Evolutionary conservation across 257 asterid species (phyloP).

Genomic region (Thymus quinquecostatus): DNA sequence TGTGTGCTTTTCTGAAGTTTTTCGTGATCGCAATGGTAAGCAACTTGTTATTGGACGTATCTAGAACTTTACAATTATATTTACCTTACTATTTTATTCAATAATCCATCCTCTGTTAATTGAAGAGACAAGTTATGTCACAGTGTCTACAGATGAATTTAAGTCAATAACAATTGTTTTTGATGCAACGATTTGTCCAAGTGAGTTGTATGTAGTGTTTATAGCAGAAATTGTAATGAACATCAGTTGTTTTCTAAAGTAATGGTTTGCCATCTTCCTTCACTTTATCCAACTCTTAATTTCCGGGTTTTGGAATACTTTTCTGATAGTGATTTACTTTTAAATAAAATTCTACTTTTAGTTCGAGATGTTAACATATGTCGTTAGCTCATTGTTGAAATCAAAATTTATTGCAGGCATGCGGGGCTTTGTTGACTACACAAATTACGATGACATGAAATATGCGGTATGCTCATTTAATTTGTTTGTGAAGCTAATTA

Average conservation of each 20-base stretch:
- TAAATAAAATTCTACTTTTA: neutral
- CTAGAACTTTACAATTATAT: neutral
- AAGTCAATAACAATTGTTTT: neutral
- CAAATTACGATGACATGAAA: slow-evolving; percentile 65
- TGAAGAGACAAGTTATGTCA: neutral
- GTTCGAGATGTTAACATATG: neutral
- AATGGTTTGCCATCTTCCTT: neutral
- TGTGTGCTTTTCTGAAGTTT: slow-evolving; percentile 86
- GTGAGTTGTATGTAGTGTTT: neutral
- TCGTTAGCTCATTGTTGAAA: neutral
- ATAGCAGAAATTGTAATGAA: neutral
- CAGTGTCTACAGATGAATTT: neutral
- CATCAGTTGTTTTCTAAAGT: neutral
- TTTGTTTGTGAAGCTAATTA: neutral
- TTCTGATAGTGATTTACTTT: neutral
- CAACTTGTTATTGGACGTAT: neutral
- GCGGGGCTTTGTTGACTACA: slow-evolving; percentile 82
- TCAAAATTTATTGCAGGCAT: slow-evolving; percentile 48
- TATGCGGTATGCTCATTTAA: slow-evolving; percentile 54
- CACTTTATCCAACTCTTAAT: neutral
- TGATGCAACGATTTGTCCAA: neutral
- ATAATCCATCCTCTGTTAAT: neutral
- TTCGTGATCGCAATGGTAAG: slow-evolving; percentile 72
- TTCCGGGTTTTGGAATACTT: no score
- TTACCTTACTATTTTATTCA: neutral